A percentile compares a stretch with the other conserved stretches of the same genome.
These are phyloP conservation scores for peach (Prunus persica) DNA, from an alignment of 306 rosid species.

Conservation along the genomic window DNA sequence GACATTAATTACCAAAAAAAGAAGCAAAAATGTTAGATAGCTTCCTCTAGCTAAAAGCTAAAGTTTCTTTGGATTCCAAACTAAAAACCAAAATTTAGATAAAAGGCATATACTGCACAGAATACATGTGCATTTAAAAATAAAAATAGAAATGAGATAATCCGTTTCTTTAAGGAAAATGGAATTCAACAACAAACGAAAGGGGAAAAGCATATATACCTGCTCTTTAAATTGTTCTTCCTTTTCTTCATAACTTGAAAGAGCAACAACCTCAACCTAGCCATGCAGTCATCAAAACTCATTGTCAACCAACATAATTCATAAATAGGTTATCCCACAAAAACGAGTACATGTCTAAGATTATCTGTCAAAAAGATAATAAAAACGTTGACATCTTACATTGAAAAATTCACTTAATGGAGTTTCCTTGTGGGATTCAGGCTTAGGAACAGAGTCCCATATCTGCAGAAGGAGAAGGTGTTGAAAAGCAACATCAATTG, in stretches of 20 bases:
- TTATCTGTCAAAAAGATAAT: constrained; percentile 1
- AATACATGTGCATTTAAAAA: neutral
- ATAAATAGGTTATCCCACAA: neutral
- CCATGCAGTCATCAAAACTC: constrained; percentile 36
- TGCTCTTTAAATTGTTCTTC: constrained; percentile 94
- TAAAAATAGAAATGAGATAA: neutral
- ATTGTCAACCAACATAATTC: constrained; percentile 3
- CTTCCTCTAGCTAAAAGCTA: constrained; percentile 21
- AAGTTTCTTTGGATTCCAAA: constrained; percentile 1
- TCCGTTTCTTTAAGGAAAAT: neutral
- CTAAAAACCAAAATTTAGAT: neutral
- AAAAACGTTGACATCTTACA: constrained; percentile 34
- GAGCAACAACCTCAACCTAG: constrained; percentile 97
- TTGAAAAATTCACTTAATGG: constrained; percentile 96
- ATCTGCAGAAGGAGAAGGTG: constrained; percentile 44
- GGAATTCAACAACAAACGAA: neutral
- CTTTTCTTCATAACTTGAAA: constrained; percentile 96
- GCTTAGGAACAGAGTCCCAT: constrained; percentile 99
- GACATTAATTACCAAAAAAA: constrained; percentile 17
- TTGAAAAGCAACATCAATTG: constrained; percentile 14
- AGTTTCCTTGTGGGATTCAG: constrained; percentile 79
- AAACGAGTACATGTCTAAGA: neutral
- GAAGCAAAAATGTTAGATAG: constrained; percentile 14
- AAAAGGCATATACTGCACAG: neutral
- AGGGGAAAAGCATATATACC: constrained; percentile 37